Percentiles rank a stretch among this genome's conserved stretches.
Evolutionary conservation across 2,329 filamentous ascomycete genomes (phyloP).

Genomic region (Aulographum hederae): DNA sequence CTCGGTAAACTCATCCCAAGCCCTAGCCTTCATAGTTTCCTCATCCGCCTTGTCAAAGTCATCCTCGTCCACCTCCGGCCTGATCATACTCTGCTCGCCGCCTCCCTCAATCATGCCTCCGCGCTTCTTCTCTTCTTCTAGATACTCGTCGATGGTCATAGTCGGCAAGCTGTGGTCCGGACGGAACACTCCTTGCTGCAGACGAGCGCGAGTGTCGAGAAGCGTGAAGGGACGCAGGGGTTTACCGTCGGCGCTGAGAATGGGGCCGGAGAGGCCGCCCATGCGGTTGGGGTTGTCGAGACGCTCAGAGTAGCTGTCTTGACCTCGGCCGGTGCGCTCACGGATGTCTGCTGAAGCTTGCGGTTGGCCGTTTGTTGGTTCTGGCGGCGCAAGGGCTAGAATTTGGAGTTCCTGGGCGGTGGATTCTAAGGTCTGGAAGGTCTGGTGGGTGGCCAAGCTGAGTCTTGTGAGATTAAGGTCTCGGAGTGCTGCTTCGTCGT

Average conservation of each 20-base stretch:
- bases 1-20: slow-evolving; percentile 91
- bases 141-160: slow-evolving; percentile 95
- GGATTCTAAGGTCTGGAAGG: slow-evolving; percentile 76
- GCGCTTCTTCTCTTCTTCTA: slow-evolving; percentile 71
- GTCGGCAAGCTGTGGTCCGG: slow-evolving; percentile 87
- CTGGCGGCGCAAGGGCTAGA: slow-evolving; percentile 51
- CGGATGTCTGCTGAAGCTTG: slow-evolving; percentile 11
- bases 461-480: slow-evolving; percentile 63
- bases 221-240: slow-evolving; percentile 85
- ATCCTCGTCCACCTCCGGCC: slow-evolving; percentile 70
- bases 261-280: slow-evolving; percentile 41
- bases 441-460: slow-evolving; percentile 53
- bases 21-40: slow-evolving; percentile 81
- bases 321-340: slow-evolving; percentile 16
- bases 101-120: slow-evolving; percentile 87
- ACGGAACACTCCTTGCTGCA: slow-evolving; percentile 68
- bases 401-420: slow-evolving; percentile 73
- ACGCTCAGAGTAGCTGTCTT: slow-evolving; percentile 48
- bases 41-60: slow-evolving; percentile 71
- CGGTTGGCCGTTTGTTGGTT: too few relatives aligned
- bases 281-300: slow-evolving; percentile 45
- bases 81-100: slow-evolving; percentile 52
- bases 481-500: slow-evolving; percentile 72
- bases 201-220: slow-evolving; percentile 54
- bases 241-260: slow-evolving; percentile 63